These are phyloP conservation scores for Claviceps cyperi DNA, from an alignment of 2,329 filamentous ascomycete genomes.

Conservation along the genomic window DNA sequence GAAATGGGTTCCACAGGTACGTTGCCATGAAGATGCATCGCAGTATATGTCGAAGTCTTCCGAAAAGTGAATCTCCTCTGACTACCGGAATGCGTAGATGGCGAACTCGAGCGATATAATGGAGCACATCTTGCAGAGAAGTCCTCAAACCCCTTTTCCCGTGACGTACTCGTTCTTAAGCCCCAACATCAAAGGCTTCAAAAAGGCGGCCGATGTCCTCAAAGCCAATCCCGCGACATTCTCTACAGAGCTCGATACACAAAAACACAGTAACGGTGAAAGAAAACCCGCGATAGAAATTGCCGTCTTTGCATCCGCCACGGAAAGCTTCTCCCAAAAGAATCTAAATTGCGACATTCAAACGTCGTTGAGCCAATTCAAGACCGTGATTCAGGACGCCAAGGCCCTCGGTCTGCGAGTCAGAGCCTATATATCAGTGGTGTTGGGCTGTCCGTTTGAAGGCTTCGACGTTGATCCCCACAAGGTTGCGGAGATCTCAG, in stretches of 20 bases:
- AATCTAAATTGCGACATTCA: conserved; percentile 73
- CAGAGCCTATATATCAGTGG: conserved; percentile 67
- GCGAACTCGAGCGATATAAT: conserved; percentile 64
- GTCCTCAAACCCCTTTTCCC: conserved; percentile 36
- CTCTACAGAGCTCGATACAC: conserved; percentile 34
- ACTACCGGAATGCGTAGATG: conserved; percentile 40
- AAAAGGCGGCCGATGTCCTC: conserved; percentile 44
- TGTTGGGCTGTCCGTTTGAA: conserved; percentile 67
- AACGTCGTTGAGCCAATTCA: conserved; percentile 57
- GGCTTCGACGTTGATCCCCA: conserved; percentile 49
- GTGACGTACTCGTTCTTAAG: conserved; percentile 70
- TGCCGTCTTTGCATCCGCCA: conserved; percentile 70
- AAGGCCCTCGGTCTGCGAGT: conserved; percentile 53
- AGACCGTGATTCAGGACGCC: conserved; percentile 52
- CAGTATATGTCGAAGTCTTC: not conserved
- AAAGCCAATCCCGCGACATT: conserved; percentile 33
- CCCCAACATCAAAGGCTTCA: conserved; percentile 60
- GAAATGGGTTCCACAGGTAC: conserved; percentile 71
- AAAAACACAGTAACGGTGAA: conserved; percentile 21
- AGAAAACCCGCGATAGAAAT: conserved; percentile 46
- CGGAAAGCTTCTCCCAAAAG: conserved; percentile 63
- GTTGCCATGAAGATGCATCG: conserved; percentile 1
- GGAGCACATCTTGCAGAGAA: conserved; percentile 46
- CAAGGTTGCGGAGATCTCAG: conserved; percentile 51
- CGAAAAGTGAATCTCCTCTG: not conserved